These are phyloP conservation scores for Colletotrichum sp. DNA, from an alignment of 2,329 filamentous ascomycete species.

Conservation along the genomic window DNA sequence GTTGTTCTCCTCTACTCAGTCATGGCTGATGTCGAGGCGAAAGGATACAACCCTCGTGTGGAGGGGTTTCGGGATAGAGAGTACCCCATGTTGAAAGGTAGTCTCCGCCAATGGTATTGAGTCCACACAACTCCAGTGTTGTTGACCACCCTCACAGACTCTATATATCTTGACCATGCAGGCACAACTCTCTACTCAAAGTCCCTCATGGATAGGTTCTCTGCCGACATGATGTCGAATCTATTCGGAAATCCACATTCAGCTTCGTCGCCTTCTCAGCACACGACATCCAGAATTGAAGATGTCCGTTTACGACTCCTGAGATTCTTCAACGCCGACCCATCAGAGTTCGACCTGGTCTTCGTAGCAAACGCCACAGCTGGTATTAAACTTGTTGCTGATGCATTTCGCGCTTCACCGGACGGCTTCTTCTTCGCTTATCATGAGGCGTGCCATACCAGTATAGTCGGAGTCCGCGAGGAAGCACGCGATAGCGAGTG, in stretches of 20 bases:
- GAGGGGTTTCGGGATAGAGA: slow-evolving; percentile 64
- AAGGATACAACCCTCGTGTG: slow-evolving; percentile 62
- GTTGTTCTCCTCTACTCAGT: neutral
- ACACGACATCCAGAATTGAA: slow-evolving; percentile 76
- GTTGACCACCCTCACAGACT: slow-evolving; percentile 52
- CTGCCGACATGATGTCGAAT: slow-evolving; percentile 76
- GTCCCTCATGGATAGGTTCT: slow-evolving; percentile 80
- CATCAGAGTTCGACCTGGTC: slow-evolving; percentile 82
- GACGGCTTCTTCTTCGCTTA: slow-evolving; percentile 84
- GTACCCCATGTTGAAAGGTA: slow-evolving; percentile 75
- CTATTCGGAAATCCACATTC: slow-evolving; percentile 95
- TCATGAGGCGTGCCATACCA: slow-evolving; percentile 86
- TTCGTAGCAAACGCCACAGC: slow-evolving; percentile 95
- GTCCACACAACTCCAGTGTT: neutral
- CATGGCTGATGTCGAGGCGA: neutral
- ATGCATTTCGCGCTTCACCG: slow-evolving; percentile 72
- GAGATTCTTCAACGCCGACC: slow-evolving; percentile 80
- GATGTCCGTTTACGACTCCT: slow-evolving; percentile 75
- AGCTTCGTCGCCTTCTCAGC: slow-evolving; percentile 79
- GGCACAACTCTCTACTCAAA: slow-evolving; percentile 87
- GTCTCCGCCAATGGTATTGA: neutral
- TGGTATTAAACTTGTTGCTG: slow-evolving; percentile 84
- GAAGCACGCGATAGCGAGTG: slow-evolving; percentile 70
- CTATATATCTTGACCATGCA: slow-evolving; percentile 89
- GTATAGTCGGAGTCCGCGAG: slow-evolving; percentile 81